Percentiles rank a stretch among this genome's conserved stretches.
Evolutionary conservation across 148 eudicot genomes (phyloP).

Genomic region (Rhododendron mucronatum): DNA sequence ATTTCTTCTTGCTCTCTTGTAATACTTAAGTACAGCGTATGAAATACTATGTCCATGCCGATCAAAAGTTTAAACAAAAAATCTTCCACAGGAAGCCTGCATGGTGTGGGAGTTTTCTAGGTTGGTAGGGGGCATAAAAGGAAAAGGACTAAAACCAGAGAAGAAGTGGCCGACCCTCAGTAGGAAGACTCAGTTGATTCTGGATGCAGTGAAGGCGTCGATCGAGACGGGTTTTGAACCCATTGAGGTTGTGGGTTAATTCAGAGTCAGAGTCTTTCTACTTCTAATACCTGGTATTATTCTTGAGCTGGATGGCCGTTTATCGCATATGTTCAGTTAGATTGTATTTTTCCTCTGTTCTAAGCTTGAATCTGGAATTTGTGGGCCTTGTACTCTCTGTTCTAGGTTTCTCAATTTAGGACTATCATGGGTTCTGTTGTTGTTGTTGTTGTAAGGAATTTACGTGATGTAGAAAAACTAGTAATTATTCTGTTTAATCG

Average conservation of each 20-base stretch:
- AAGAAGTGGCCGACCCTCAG: conserved; percentile 4
- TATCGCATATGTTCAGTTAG: not conserved
- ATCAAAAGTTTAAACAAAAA: not conserved
- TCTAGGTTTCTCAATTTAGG: not conserved
- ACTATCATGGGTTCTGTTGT: not conserved
- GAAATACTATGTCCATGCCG: not conserved
- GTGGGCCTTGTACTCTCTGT: not conserved
- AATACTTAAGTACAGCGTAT: not conserved
- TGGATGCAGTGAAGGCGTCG: conserved; percentile 8
- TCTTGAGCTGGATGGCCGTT: not conserved
- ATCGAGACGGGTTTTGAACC: not conserved
- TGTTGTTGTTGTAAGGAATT: not conserved
- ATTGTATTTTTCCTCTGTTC: not conserved
- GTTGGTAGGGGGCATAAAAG: not conserved
- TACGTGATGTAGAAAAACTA: not conserved
- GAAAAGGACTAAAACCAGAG: not conserved
- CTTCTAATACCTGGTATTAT: not conserved
- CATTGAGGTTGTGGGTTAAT: not conserved
- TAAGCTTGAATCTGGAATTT: not conserved
- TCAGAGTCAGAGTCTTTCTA: not conserved
- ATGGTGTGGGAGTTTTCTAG: conserved; percentile 10
- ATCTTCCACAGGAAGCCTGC: not conserved
- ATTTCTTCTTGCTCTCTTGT: not conserved
- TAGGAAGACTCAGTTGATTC: conserved; percentile 8
- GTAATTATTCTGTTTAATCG: not conserved